phyloP scores from a whole-genome alignment of 768 basidiomycete genomes.

The Omphalotus guepiniiformis region DNA sequence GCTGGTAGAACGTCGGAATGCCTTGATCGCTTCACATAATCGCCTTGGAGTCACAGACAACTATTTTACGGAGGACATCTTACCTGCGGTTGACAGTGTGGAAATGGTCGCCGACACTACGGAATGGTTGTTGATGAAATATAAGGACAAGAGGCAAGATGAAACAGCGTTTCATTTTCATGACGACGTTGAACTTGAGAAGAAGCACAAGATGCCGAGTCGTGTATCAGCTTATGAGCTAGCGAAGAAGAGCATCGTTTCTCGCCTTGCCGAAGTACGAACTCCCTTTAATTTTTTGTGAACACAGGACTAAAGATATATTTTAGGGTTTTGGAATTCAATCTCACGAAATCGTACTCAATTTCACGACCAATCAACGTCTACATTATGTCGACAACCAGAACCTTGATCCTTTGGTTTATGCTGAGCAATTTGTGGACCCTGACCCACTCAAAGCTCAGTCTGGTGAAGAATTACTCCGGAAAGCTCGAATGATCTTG shows the following conservation, averaged over 20 bases:
- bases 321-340: conserved; percentile 78
- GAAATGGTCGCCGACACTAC: conserved; percentile 89
- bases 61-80: conserved; percentile 71
- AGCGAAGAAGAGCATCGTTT: conserved; percentile 72
- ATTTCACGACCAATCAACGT: conserved; percentile 60
- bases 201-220: conserved; percentile 79
- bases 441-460: conserved; percentile 56
- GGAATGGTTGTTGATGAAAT: conserved; percentile 87
- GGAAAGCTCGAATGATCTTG: conserved; percentile 76
- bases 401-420: conserved; percentile 70
- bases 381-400: conserved; percentile 77
- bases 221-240: conserved; percentile 81
- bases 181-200: conserved; percentile 49
- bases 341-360: conserved; percentile 80
- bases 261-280: conserved; percentile 76
- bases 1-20: conserved; percentile 66
- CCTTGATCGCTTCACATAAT: conserved; percentile 59
- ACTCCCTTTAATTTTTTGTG: not conserved
- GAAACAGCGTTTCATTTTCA: conserved; percentile 62
- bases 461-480: conserved; percentile 63
- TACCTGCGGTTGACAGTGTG: conserved; percentile 67
- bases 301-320: conserved; percentile 7
- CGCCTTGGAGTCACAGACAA: conserved; percentile 66
- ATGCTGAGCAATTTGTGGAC: conserved; percentile 84
- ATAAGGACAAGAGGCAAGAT: conserved; percentile 68